Percentiles rank a stretch among this genome's conserved stretches.
Evolutionary conservation across 495 filamentous ascomycete species (phyloP).

Genomic region (Xylaria flabelliformis): DNA sequence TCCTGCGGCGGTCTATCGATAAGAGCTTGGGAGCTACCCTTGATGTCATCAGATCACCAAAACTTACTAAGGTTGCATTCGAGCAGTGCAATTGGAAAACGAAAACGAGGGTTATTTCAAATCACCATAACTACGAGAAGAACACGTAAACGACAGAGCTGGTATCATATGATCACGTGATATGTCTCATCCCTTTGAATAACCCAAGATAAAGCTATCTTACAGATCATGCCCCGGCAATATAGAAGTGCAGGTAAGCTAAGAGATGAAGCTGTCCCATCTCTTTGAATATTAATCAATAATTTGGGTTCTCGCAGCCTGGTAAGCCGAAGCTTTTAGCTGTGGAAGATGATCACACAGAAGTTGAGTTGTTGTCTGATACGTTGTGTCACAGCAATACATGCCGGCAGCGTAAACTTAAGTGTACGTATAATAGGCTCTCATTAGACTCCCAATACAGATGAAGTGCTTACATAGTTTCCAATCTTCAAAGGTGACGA

Average conservation of each 20-base stretch:
- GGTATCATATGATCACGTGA: background rate
- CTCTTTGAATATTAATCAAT: background rate
- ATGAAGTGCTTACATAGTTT: slow-evolving; percentile 1
- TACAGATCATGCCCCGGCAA: slow-evolving; percentile 7
- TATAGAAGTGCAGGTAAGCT: slow-evolving; percentile 19
- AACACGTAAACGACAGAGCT: background rate
- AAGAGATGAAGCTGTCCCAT: background rate
- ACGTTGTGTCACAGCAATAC: slow-evolving; percentile 31
- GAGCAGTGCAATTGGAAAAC: background rate
- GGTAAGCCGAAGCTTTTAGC: background rate
- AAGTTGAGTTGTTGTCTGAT: slow-evolving; percentile 2
- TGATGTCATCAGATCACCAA: background rate
- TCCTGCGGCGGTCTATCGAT: background rate
- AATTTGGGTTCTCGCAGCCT: slow-evolving; percentile 2
- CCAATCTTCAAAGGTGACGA: slow-evolving; percentile 37
- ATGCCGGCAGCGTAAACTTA: slow-evolving; percentile 43
- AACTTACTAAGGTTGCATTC: background rate
- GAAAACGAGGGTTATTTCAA: background rate
- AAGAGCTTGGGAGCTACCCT: background rate
- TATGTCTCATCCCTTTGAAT: background rate
- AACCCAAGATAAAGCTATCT: background rate
- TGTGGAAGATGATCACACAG: background rate
- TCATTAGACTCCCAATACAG: background rate
- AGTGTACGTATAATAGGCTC: slow-evolving; percentile 36
- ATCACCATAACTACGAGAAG: background rate